These are phyloP conservation scores for Kazachstania viticola DNA, from an alignment of 805 yeast species.

Conservation along the genomic window DNA sequence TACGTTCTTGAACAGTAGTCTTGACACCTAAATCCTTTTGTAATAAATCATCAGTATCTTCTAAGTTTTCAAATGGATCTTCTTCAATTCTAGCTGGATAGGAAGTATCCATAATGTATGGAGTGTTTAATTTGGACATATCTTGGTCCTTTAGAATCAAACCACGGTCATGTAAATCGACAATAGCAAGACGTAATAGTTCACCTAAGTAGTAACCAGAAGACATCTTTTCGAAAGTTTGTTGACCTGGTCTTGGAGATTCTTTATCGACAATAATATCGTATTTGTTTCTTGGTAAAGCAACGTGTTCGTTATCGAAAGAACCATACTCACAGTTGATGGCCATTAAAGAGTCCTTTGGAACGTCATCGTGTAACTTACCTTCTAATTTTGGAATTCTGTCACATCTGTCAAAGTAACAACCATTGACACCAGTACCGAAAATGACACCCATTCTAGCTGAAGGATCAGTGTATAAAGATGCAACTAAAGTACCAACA, in stretches of 20 bases:
- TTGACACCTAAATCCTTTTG: slow-evolving; percentile 42
- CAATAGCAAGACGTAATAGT: slow-evolving; percentile 63
- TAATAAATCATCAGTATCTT: slow-evolving; percentile 60
- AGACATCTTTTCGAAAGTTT: slow-evolving; percentile 90
- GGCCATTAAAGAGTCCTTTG: slow-evolving; percentile 65
- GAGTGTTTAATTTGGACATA: slow-evolving; percentile 41
- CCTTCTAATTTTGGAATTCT: slow-evolving; percentile 77
- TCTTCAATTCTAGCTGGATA: slow-evolving; percentile 77
- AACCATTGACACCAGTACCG: slow-evolving; percentile 97
- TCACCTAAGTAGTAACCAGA: slow-evolving; percentile 94
- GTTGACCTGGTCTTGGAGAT: slow-evolving; percentile 94
- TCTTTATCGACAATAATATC: slow-evolving; percentile 68
- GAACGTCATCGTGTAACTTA: slow-evolving; percentile 48
- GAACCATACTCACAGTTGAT: slow-evolving; percentile 97
- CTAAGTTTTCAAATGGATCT: slow-evolving; percentile 74
- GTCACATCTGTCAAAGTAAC: slow-evolving; percentile 67
- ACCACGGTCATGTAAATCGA: slow-evolving; percentile 57
- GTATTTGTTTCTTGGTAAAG: slow-evolving; percentile 80
- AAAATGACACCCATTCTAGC: slow-evolving; percentile 90
- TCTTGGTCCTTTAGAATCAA: slow-evolving; percentile 61
- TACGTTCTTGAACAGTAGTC: slow-evolving; percentile 71
- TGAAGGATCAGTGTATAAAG: slow-evolving; percentile 77
- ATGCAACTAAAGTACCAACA: slow-evolving; percentile 91
- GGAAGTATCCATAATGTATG: slow-evolving; percentile 78
- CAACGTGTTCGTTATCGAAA: slow-evolving; percentile 76